phyloP scores from a whole-genome alignment of 1,139 yeast genomes.

The Blastobotrys ciferrii region DNA sequence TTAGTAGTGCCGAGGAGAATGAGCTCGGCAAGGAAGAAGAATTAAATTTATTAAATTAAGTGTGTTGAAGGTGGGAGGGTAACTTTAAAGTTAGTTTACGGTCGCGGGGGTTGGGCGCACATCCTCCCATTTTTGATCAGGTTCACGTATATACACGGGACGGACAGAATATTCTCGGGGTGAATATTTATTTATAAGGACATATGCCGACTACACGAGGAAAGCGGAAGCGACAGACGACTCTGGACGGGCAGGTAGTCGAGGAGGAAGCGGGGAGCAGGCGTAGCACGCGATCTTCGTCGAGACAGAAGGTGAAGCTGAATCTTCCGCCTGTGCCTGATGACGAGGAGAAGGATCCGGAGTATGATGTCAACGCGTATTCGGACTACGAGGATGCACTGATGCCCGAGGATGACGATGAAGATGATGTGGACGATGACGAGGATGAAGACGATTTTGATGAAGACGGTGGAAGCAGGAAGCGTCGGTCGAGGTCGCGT shows the following conservation, averaged over 20 bases:
- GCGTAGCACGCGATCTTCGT: constrained; percentile 4
- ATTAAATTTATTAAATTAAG: neutral
- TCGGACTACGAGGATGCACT: constrained; percentile 11
- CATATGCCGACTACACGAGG: neutral
- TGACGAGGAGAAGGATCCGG: constrained; percentile 7
- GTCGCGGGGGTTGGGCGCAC: neutral
- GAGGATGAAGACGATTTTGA: constrained; percentile 9
- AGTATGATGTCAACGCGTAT: constrained; percentile 3
- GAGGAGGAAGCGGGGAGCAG: constrained; percentile 2
- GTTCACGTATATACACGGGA: neutral
- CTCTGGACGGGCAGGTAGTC: constrained; percentile 9
- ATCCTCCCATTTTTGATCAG: neutral
- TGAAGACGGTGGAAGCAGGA: neutral
- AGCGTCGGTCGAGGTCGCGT: neutral
- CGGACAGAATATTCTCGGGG: neutral
- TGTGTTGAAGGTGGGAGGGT: neutral
- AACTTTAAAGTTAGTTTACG: neutral
- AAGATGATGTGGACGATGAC: constrained; percentile 8
- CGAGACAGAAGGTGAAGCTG: neutral
- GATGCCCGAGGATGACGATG: constrained; percentile 10
- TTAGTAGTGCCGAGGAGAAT: no score
- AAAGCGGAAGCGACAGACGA: constrained; percentile 10
- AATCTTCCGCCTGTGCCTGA: neutral
- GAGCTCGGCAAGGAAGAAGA: neutral
- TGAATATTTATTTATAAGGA: no score